Evolutionary conservation across 2,329 filamentous ascomycete genomes (phyloP).

Genomic region (Fusarium subglutinans): DNA sequence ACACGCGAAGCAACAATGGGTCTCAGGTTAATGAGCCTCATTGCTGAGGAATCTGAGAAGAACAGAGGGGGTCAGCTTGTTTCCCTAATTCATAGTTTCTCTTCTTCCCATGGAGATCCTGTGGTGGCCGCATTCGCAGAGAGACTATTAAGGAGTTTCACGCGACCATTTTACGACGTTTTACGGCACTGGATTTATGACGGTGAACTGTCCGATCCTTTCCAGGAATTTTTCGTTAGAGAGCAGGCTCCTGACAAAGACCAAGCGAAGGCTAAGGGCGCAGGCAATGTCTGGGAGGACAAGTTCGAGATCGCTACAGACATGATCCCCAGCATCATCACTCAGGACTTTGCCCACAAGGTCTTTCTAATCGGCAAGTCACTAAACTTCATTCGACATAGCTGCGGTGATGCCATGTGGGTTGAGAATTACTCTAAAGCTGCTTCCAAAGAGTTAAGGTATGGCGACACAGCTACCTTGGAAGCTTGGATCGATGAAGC

Average conservation of each 20-base stretch:
- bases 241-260: constrained; percentile 72
- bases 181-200: constrained; percentile 98
- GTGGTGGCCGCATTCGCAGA: constrained; percentile 95
- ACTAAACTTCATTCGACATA: constrained; percentile 96
- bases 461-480: constrained; percentile 91
- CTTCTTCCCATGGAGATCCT: constrained; percentile 92
- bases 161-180: constrained; percentile 95
- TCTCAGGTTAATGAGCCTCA: constrained; percentile 88
- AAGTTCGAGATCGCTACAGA: constrained; percentile 88
- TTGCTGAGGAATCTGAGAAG: constrained; percentile 88
- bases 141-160: constrained; percentile 84
- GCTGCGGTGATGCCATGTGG: constrained; percentile 93
- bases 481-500: constrained; percentile 96
- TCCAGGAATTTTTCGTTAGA: constrained; percentile 92
- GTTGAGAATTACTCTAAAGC: constrained; percentile 95
- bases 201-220: constrained; percentile 96
- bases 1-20: constrained; percentile 97
- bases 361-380: constrained; percentile 98
- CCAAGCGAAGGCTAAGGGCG: constrained; percentile 65
- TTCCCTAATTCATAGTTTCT: constrained; percentile 91
- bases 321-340: constrained; percentile 95
- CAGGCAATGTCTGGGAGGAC: constrained; percentile 96
- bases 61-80: constrained; percentile 90
- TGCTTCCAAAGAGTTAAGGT: constrained; percentile 88
- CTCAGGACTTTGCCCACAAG: constrained; percentile 91